Base-by-base conservation (phyloP, 495 filamentous ascomycete genomes). In the Letharia lupina region DNA sequence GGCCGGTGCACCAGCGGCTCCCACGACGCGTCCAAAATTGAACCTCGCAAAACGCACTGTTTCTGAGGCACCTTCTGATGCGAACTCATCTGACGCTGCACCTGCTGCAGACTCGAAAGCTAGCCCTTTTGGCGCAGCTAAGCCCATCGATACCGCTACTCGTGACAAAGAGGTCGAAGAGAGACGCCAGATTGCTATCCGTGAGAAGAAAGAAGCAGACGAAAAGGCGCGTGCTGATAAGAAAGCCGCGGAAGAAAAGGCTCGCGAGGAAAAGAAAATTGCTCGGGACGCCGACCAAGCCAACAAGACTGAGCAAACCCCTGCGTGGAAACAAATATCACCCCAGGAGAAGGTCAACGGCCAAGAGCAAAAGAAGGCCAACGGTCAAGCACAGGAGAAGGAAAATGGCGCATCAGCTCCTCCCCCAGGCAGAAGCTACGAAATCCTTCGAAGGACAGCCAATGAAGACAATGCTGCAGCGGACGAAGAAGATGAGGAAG, bases 1-100 rank as follows among this genome's bases (percentile, higher is more conserved):
- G 20, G 70, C 79, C 62, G 72, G 76, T 68, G 72, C 76, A 60
- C 71, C 81, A 64, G 72, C 78, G 64, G 79, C 87, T 44, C 80
- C 84, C 37, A 83, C 79, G 45, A 79, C 79, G 23, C 85, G 92
- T 48, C 92, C 92, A 4, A 88, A 81, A 70, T 76, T 97, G 69
- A 93, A 97, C 71, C 85, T 96, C 18, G 75, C 85, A 64, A 97
- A 97, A 81, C 86, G 94, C 57, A 95, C 91, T 9, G 89, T 96
- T 42, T 86, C 92, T 7, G 92, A 96, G 62, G 77, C 80, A 56
- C 74, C 79, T 7, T 77, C 82, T 4, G 83, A 82, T 54, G 77
- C 80, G 16, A 56, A 56, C 15, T 10, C 18, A 56, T 56, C 52
- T 56, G 74, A 86, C 20, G 73, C 77, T 40, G 65, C 81, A 13